Base-by-base conservation (phyloP, 495 filamentous ascomycete genomes). In the Penicillium waksmanii region DNA sequence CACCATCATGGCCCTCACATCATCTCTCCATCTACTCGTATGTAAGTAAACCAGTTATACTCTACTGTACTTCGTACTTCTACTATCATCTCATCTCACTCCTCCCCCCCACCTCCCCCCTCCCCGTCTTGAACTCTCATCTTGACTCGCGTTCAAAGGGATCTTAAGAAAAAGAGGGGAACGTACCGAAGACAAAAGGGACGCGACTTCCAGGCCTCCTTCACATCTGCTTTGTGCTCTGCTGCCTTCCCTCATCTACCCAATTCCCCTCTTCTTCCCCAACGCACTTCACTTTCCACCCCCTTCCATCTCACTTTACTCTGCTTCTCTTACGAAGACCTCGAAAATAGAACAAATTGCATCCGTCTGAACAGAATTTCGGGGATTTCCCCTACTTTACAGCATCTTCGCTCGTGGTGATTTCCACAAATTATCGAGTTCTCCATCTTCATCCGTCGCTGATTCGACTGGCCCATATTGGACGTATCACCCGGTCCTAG, bases 1-100 rank as follows among this genome's bases (percentile, higher is more conserved):
- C 66, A 31, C 36, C 10, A 3, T 23, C 60, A 59, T 61, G 48
- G n/a, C 43, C 34, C 49, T 15, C 48, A 49, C 51, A 31, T 60
- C 61, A 21, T 56, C 51, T 19, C 42, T 40, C 27, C 6, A 31
- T 13, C 36, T 40, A 23, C 23, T 3, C 4, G 23, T 23, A 23
- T 23, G 23, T 23, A 23, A 23, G 23, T 23, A 23, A 23, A 23
- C 23, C 40, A 2, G n/a, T 2, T 15, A 15, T 43, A 43, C 40
- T 43, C 40, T 15, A 5, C 42, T 19, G 15, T 19, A 44, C 42
- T 44, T 10, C 36, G 8, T 38, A 38, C 36, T 38, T 3, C 36
- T 38, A 13, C 63, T 55, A 64, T 54, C 56, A 59, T 66, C 60
- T 55, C 63, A 67, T 65, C 60, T 64, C 67, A 33, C 31, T 43